These are phyloP conservation scores for Cynanchum wilfordii DNA, from an alignment of 257 asterid genomes.

Conservation along the genomic window DNA sequence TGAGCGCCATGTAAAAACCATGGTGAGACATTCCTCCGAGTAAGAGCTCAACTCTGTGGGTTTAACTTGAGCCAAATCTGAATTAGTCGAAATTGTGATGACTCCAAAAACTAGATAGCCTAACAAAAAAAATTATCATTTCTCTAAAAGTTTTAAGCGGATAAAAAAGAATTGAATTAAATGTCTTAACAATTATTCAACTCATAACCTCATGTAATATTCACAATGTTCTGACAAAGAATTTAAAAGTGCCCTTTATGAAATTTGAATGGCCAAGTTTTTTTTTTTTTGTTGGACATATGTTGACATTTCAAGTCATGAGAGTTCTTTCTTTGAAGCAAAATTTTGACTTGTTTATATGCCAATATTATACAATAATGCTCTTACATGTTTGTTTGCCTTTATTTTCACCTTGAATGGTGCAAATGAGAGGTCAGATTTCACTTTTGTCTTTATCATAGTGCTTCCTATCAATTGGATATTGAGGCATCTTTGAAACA, in stretches of 20 bases:
- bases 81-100: too few species aligned
- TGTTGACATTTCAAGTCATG: constrained; percentile 39
- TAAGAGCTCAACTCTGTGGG: too few species aligned
- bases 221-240: too few species aligned
- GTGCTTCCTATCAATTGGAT: constrained; percentile 42
- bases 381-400: constrained; percentile 7
- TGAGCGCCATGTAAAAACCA: too few species aligned
- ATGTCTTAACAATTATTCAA: too few species aligned
- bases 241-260: constrained; percentile 36
- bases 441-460: constrained; percentile 30
- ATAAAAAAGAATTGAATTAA: too few species aligned
- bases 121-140: too few species aligned
- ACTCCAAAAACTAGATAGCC: too few species aligned
- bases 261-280: constrained; percentile 46
- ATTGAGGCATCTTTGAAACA: constrained; percentile 13
- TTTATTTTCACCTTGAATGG: constrained; percentile 37
- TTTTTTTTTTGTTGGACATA: not conserved
- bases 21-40: too few species aligned
- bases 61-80: too few species aligned
- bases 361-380: constrained; percentile 4
- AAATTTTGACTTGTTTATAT: constrained; percentile 4
- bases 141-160: too few species aligned
- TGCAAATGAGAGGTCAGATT: constrained; percentile 26
- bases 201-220: too few species aligned
- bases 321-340: constrained; percentile 17